phyloP scores from a whole-genome alignment of 1,139 yeast genomes.

The Zygosaccharomyces pseudobailii region DNA sequence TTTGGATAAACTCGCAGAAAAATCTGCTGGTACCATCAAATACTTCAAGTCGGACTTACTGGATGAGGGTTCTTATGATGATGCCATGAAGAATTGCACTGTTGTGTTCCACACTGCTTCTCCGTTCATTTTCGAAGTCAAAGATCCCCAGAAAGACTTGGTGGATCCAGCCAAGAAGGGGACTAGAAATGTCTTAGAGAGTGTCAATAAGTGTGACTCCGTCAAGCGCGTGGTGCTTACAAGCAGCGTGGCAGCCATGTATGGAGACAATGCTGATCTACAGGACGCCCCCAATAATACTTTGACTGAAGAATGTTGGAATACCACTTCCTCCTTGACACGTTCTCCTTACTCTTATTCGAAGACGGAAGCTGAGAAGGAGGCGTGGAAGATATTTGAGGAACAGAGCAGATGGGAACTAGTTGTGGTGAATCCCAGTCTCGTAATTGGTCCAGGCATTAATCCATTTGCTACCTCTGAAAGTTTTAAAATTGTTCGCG shows the following conservation, averaged over 20 bases:
- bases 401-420: conserved; percentile 38
- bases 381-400: conserved; percentile 51
- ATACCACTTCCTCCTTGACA: conserved; percentile 34
- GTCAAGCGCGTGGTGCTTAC: conserved; percentile 41
- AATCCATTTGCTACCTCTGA: conserved; percentile 37
- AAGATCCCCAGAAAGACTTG: conserved; percentile 37
- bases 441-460: conserved; percentile 46
- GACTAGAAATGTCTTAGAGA: conserved; percentile 41
- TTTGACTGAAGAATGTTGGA: conserved; percentile 39
- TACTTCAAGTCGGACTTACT: conserved; percentile 28
- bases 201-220: conserved; percentile 38
- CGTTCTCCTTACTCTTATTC: conserved; percentile 45
- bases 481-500: conserved; percentile 27
- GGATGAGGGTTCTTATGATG: conserved; percentile 48
- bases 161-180: conserved; percentile 51
- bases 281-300: conserved; percentile 61
- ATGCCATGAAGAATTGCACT: conserved; percentile 44
- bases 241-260: conserved; percentile 51
- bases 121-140: conserved; percentile 38
- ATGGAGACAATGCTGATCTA: conserved; percentile 12
- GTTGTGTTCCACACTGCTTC: conserved; percentile 54
- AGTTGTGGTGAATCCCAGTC: conserved; percentile 46
- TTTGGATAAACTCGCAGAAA: conserved; percentile 20
- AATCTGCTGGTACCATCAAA: not conserved
- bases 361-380: conserved; percentile 48